These are phyloP conservation scores for Psilocybe mexicana DNA, from an alignment of 1,284 basidiomycete species.

Conservation along the genomic window DNA sequence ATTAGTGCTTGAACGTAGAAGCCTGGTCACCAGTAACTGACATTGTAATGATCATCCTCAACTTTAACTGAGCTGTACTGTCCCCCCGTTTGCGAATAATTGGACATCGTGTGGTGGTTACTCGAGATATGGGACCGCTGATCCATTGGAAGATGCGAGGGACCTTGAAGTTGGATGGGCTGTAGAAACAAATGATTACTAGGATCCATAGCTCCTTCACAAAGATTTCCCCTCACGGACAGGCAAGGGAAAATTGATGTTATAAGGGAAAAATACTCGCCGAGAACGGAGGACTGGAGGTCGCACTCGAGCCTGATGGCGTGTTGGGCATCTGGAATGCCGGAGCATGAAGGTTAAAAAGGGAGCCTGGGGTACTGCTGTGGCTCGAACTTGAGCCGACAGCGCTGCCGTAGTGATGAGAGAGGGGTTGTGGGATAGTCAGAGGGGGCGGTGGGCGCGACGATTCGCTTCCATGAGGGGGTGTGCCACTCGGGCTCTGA, in stretches of 20 bases:
- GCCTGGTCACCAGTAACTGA: conserved; percentile 33
- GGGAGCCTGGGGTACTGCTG: conserved; percentile 32
- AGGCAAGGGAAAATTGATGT: conserved; percentile 9
- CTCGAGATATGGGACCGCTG: conserved; percentile 41
- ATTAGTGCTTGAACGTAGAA: conserved; percentile 6
- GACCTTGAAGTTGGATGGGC: conserved; percentile 61
- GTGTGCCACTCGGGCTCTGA: conserved; percentile 40
- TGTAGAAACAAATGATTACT: conserved; percentile 52
- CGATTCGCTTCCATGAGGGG: conserved; percentile 39
- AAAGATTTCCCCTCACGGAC: conserved; percentile 22
- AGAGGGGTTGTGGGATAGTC: conserved; percentile 53
- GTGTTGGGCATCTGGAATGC: conserved; percentile 65
- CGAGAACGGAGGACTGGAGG: conserved; percentile 77
- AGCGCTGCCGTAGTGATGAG: conserved; percentile 37
- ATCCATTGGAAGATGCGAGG: conserved; percentile 46
- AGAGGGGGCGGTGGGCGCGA: conserved; percentile 62
- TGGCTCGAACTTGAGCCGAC: conserved; percentile 33
- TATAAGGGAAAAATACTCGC: conserved; percentile 62
- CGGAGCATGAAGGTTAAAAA: conserved; percentile 53
- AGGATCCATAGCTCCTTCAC: conserved; percentile 43
- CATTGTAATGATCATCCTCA: conserved; percentile 65
- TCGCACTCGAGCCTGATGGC: conserved; percentile 70
- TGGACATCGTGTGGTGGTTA: conserved; percentile 36
- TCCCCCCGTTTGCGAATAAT: conserved; percentile 36
- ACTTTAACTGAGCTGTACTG: conserved; percentile 56